Base-by-base conservation (phyloP, 768 basidiomycete species). In the Pleurotus sapidus region DNA sequence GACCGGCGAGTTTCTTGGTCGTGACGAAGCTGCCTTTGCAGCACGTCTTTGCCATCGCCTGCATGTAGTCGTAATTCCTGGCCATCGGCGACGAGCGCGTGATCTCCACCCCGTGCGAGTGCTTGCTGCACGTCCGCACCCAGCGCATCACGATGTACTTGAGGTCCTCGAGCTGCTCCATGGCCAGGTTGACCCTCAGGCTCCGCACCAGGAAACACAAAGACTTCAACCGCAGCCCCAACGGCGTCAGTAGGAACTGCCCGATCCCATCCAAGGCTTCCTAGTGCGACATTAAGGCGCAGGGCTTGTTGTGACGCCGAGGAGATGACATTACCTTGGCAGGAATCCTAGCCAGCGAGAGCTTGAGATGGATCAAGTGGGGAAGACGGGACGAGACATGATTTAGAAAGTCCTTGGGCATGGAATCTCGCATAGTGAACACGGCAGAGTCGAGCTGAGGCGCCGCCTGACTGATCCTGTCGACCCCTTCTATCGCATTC, bases 101-200 rank as follows among this genome's bases (percentile, higher is more conserved):
- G 9, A 54, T 39, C 9, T 54, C 51, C 7, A 54, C 11, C 11
- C 30, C 30, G 9, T 34, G 30, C 30, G 30, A 34, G 30, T 11
- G 39, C 4, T 8, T 54, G 9, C 18, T 12, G 23, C 51, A 54
- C 18, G 51, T 39, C 18, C 34, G 11, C 11, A 54, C 51, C 51
- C 51, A 54, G n/a, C n/a, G 34, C 17, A n/a, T 15, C 20, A 54
- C 39, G 18, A 54, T 54, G 37, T 54, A n/a, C 38, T 23, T 54
- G 37, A 54, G 9, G 23, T n/a, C 11, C 4, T 17, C 34, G 18
- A 40, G 20, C 9, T 11, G 39, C 18, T 14, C 27, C 27, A n/a
- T n/a, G 11, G 25, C 27, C 4, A 24, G 15, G n/a, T 34, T 34
- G 8, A 34, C 30, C 30, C 30, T 11, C 30, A 34, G 30, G 30